Evolutionary conservation across 306 rosid species (phyloP).

Genomic region (Castanopsis chinensis): DNA sequence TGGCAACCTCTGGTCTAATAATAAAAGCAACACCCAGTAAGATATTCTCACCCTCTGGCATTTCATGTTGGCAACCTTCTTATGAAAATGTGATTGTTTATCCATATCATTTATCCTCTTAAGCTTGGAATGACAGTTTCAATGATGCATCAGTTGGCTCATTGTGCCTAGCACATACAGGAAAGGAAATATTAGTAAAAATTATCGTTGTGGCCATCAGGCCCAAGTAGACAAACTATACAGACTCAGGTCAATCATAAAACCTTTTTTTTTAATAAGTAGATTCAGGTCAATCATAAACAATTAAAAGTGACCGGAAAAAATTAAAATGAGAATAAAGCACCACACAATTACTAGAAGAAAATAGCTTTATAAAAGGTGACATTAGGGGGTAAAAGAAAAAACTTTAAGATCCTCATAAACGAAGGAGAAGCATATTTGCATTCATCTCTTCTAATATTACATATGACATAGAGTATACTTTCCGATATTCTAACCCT

Average conservation of each 20-base stretch:
- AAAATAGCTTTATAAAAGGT: not conserved
- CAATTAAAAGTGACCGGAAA: not conserved
- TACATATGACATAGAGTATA: not conserved
- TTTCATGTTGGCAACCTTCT: constrained; percentile 64
- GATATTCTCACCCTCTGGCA: constrained; percentile 59
- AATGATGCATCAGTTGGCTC: constrained; percentile 28
- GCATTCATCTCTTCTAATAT: not conserved
- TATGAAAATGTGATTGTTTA: constrained; percentile 38
- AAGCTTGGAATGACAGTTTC: constrained; percentile 42
- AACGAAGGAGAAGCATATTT: not conserved
- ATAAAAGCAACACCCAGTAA: not conserved
- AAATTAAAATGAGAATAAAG: not conserved
- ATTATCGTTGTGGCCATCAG: not conserved
- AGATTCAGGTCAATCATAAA: not conserved
- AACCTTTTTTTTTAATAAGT: not conserved
- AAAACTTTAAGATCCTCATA: not conserved
- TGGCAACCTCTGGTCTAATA: constrained; percentile 4
- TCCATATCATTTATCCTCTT: constrained; percentile 55
- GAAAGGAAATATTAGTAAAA: not conserved
- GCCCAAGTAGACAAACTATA: not conserved
- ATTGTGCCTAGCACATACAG: not conserved
- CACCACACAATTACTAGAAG: not conserved
- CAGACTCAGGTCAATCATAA: not conserved
- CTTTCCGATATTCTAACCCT: not conserved
- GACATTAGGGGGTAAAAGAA: not conserved